Conservation (phyloP, 2,329 filamentous ascomycete species). For the Xylariaceae sp. region DNA sequence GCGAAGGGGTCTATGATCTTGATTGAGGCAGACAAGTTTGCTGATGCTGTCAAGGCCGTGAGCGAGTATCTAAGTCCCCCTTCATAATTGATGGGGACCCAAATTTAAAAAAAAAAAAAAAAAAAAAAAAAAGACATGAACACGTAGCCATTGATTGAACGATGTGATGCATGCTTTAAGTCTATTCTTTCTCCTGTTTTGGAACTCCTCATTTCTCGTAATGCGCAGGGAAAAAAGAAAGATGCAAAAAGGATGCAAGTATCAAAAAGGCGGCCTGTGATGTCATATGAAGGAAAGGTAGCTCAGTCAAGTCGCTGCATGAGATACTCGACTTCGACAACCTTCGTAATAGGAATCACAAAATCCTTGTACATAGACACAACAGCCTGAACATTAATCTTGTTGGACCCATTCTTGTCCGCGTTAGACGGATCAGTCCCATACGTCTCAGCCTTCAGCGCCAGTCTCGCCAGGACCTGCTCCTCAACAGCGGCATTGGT, state of each 20-base stretch:
- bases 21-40: constrained; percentile 76
- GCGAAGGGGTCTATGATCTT: constrained; percentile 80
- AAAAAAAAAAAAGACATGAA: constrained; percentile 2
- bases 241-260: too few relatives aligned
- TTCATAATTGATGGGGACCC: constrained; percentile 37
- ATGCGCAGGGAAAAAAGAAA: too few relatives aligned
- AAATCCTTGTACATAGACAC: constrained; percentile 87
- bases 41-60: constrained; percentile 70
- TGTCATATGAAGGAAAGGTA: too few relatives aligned
- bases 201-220: not conserved
- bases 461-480: constrained; percentile 82
- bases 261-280: too few relatives aligned
- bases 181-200: constrained; percentile 3
- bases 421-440: constrained; percentile 77
- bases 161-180: too few relatives aligned
- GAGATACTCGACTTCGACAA: constrained; percentile 95
- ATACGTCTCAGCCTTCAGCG: constrained; percentile 88
- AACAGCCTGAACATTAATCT: constrained; percentile 90
- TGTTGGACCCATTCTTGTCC: constrained; percentile 55
- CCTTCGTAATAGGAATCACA: constrained; percentile 96
- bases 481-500: constrained; percentile 85
- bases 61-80: constrained; percentile 65
- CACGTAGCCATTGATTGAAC: constrained; percentile 3
- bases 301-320: constrained; percentile 74
- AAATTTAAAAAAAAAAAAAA: constrained; percentile 16